Base-by-base conservation (phyloP, 75 land plant genomes). In the Picea glauca region DNA sequence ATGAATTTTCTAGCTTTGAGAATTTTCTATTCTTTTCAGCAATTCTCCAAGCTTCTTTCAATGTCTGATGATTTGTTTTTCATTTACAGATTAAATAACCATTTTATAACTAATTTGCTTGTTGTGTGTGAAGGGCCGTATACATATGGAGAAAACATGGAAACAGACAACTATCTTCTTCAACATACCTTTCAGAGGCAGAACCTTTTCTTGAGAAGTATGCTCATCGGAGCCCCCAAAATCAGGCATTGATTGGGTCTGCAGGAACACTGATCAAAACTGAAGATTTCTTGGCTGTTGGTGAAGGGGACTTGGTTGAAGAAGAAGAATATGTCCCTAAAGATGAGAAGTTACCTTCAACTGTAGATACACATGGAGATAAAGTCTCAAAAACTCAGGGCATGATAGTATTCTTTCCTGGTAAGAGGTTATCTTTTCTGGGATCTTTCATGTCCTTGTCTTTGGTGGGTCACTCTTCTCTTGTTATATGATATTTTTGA, bases 381-480 rank as follows among this genome's bases (percentile, higher is more conserved):
- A 33, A 65, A 73, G 84, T 89, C 58, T 56, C 85, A 1, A 93
- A 92, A 75, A 83, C 85, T 63, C 88, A 95, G 84, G 99, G 99
- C 33, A 86, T 98, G 63, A 87, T 98, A 59, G 89, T 98, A 12
- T 98, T 98, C 76, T 98, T 98, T 79, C 99, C 99, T 59, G 99
- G 98, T 98, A 84, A 30, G 33, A 17, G 54, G 35, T 30, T 56
- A 17, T 33, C 23, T 18, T 6, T 70, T 9, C 12, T 9, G 2
- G 56, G 56, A 40, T 50, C 56, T 50, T 50, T 9, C 11, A 50
- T 8, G 56, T 2, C 11, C 9, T 50, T 50, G 56, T 11, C 13
- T 50, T 50, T 50, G 13, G 1, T 50, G 56, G 56, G 12, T 1
- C 56, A 50, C 56, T 50, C 56, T 50, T 50, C 56, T 50, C 9